Conservation (phyloP, 352 stramenopile genomes). For the Phytopythium boreale region DNA sequence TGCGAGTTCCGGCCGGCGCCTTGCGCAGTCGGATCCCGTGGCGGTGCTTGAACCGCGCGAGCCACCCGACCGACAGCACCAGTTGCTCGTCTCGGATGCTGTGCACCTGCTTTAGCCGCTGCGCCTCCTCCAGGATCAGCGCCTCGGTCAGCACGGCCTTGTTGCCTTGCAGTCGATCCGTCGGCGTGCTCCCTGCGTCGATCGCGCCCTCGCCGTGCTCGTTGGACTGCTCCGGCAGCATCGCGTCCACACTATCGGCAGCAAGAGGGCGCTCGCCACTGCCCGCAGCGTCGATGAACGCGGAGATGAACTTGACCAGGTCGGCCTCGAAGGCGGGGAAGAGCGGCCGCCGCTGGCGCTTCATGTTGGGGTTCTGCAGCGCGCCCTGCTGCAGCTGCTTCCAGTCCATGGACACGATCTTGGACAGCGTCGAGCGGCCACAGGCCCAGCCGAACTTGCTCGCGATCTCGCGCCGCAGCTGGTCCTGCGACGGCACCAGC, state of each 20-base stretch:
- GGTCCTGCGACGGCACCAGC: slow-evolving; percentile 56
- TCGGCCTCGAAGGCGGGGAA: slow-evolving; percentile 72
- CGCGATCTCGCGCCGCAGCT: slow-evolving; percentile 48
- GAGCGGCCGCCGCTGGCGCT: slow-evolving; percentile 62
- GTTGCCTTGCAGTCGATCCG: background rate
- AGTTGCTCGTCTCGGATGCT: slow-evolving; percentile 61
- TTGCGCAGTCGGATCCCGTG: slow-evolving; percentile 71
- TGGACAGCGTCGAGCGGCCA: slow-evolving; percentile 71
- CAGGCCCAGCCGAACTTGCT: slow-evolving; percentile 58
- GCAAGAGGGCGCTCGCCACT: background rate
- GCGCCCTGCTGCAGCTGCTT: slow-evolving; percentile 31
- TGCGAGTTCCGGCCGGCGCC: slow-evolving; percentile 7
- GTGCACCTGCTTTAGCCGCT: slow-evolving; percentile 65
- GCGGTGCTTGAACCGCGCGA: slow-evolving; percentile 68
- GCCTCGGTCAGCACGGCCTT: slow-evolving; percentile 46
- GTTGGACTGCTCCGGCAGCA: background rate
- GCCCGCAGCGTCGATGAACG: slow-evolving; percentile 15
- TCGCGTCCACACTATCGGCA: background rate
- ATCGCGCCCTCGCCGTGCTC: background rate
- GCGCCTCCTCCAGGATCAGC: slow-evolving; percentile 71
- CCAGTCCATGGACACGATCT: slow-evolving; percentile 73
- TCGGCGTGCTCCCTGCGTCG: background rate
- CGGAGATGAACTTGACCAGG: slow-evolving; percentile 47
- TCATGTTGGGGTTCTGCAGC: slow-evolving; percentile 71
- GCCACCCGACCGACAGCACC: slow-evolving; percentile 70